A percentile compares a stretch with the other conserved stretches of the same genome.
These are phyloP conservation scores for Hypoxylon sp. DNA, from an alignment of 2,329 filamentous ascomycete genomes.

Conservation along the genomic window DNA sequence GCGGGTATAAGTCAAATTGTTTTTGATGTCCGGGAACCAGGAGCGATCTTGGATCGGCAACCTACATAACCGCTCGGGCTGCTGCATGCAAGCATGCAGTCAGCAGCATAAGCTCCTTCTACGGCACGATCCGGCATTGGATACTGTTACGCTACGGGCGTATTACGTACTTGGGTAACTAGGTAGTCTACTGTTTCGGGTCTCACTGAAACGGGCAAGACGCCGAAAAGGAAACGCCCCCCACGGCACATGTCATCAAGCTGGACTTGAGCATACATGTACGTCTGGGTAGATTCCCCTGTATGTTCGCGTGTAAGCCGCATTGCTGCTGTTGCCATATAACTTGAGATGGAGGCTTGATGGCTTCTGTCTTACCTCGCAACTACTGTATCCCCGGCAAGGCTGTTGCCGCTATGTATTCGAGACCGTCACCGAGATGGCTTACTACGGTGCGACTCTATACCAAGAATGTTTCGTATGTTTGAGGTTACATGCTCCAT, in stretches of 20 bases:
- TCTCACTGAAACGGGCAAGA: not conserved
- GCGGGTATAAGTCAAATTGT: too few species aligned
- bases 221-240: not conserved
- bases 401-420: not conserved
- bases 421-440: constrained; percentile 3
- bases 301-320: not conserved
- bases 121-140: constrained; percentile 7
- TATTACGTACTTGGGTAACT: not conserved
- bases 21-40: not conserved
- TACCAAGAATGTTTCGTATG: not conserved
- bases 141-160: not conserved
- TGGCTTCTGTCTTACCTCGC: not conserved
- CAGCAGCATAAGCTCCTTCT: constrained; percentile 6
- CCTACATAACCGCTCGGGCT: not conserved
- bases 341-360: not conserved
- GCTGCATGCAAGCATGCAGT: not conserved
- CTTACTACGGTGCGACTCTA: not conserved
- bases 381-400: constrained; percentile 9
- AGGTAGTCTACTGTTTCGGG: not conserved
- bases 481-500: not conserved
- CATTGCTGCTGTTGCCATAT: not conserved
- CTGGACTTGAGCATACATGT: not conserved
- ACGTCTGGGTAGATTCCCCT: not conserved
- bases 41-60: constrained; percentile 1
- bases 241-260: not conserved